Base-by-base conservation (phyloP, 108 stramenopile species). In the Cyclotella choctawhatcheeana region DNA sequence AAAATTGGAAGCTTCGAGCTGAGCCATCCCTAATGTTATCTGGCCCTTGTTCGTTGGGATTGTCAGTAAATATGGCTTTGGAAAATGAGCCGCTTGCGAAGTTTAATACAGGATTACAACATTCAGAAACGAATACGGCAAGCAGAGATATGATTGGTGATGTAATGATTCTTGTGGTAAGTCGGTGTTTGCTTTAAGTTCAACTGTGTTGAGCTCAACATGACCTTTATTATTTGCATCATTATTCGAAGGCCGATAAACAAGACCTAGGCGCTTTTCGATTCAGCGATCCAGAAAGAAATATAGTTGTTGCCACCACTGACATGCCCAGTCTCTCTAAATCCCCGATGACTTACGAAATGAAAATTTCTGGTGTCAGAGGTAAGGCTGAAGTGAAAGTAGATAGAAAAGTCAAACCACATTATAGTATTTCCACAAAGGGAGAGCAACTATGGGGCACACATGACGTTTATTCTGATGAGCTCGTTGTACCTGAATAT, bases 21-120 rank as follows among this genome's bases (percentile, higher is more conserved):
- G 74, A 77, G 43, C 81, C 81, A 33, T 47, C 55, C 24, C 45
- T 85, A 7, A 61, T 84, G 44, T 54, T 88, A 25, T 77, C 79
- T 47, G 87, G 87, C 21, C 84, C 87, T 22, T 88, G 87, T 58
- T 82, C 79, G 18, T 76, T 88, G 20, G 87, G 87, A 18, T 54
- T 85, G 37, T 74, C 87, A 0, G 48, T 74, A 0, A 85, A 88
- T 59, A 83, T 69, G 24, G 82, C 71, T 16, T 33, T 88, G 27
- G 79, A 76, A n/a, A 81, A 81, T 45, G 76, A 81, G 18, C 51
- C 83, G 1, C 68, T 86, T 5, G 35, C 70, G 35, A 71, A 68
- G 34, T 83, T 86, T 65, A 26, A 20, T 33, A 35, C 71, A 12
- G 84, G 82, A 18, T 69, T 73, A 68, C 62, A 65, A 10, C 43